phyloP scores from a whole-genome alignment of 169 alveolate species.

The Plasmodium coatneyi region DNA sequence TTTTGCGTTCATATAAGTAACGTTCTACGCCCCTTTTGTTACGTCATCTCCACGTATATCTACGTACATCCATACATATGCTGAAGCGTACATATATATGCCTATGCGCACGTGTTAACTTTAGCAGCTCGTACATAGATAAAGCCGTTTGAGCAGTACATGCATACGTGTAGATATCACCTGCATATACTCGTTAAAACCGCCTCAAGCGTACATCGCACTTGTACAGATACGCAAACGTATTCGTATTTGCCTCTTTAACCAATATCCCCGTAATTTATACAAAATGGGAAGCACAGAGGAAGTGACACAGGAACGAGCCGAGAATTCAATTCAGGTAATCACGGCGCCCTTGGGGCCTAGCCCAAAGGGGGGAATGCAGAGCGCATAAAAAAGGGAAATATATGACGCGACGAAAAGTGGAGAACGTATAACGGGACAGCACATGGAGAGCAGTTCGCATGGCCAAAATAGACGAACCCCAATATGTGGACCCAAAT shows the following conservation, averaged over 20 bases:
- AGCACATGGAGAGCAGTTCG: not conserved
- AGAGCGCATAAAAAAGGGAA: not conserved
- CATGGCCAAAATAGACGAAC: not conserved
- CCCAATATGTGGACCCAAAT: not conserved
- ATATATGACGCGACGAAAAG: not conserved
- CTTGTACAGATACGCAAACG: not conserved
- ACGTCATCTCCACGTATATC: not conserved
- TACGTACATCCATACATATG: not conserved
- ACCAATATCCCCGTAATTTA: not conserved
- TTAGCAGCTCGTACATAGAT: too few relatives aligned
- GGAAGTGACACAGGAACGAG: constrained; percentile 69
- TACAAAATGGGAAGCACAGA: constrained; percentile 69
- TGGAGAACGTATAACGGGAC: not conserved
- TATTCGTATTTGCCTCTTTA: not conserved
- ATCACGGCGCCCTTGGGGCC: not conserved
- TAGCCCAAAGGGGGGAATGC: not conserved
- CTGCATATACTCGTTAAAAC: not conserved
- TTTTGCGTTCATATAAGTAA: not conserved
- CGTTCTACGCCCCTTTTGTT: not conserved
- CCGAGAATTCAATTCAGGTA: constrained; percentile 75
- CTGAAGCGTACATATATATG: not conserved
- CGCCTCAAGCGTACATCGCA: not conserved
- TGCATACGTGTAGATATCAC: not conserved
- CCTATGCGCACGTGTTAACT: not conserved
- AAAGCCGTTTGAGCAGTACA: not conserved